phyloP scores from a whole-genome alignment of 1,284 basidiomycete species.

The Ustilago nuda region DNA sequence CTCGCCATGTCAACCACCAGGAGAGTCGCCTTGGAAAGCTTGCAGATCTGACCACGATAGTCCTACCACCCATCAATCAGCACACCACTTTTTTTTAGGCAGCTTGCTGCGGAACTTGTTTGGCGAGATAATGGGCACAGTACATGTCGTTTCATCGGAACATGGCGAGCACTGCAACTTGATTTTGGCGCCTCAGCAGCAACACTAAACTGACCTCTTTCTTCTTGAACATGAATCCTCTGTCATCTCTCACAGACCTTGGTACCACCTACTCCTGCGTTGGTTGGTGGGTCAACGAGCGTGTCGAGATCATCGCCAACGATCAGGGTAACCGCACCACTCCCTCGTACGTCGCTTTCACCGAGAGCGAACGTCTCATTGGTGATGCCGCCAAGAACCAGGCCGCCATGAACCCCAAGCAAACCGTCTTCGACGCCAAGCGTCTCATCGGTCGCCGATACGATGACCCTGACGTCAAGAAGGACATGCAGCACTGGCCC shows the following conservation, averaged over 20 bases:
- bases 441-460: conserved; percentile 96
- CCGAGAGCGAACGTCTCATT: conserved; percentile 95
- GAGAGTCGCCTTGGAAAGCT: neutral
- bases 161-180: neutral
- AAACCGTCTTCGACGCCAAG: conserved; percentile 73
- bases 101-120: neutral
- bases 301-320: conserved; percentile 71
- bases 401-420: conserved; percentile 94
- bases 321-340: conserved; percentile 93
- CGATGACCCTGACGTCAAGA: conserved; percentile 78
- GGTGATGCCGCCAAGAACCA: conserved; percentile 78
- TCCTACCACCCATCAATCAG: neutral
- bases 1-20: neutral
- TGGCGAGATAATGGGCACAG: too few relatives aligned
- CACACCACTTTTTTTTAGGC: neutral
- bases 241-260: conserved; percentile 22
- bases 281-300: conserved; percentile 67
- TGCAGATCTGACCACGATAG: neutral
- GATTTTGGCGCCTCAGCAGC: neutral
- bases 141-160: too few relatives aligned
- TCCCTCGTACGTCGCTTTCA: conserved; percentile 99
- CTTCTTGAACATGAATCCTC: neutral
- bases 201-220: neutral
- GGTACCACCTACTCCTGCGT: conserved; percentile 89
- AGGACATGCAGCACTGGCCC: conserved; percentile 80